These are phyloP conservation scores for Aspergillus ibericus DNA, from an alignment of 2,329 filamentous ascomycete species.

Conservation along the genomic window DNA sequence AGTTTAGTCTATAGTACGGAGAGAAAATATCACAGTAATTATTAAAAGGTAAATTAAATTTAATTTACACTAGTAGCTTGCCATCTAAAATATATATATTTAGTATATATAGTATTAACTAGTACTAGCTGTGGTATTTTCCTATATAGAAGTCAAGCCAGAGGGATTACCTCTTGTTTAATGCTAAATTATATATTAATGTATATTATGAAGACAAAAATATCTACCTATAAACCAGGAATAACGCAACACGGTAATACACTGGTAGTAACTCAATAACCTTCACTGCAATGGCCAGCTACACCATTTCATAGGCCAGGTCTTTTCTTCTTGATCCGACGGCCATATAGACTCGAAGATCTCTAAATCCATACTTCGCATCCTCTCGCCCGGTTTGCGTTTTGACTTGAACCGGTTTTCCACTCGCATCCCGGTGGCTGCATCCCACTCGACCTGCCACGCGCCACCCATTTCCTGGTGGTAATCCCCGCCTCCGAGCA, in stretches of 20 bases:
- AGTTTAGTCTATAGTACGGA: not conserved
- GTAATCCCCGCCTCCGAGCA: not conserved
- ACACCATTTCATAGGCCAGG: not conserved
- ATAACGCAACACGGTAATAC: not conserved
- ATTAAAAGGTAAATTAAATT: not conserved
- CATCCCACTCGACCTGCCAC: not conserved
- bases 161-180: not conserved
- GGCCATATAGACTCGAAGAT: not conserved
- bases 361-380: not conserved
- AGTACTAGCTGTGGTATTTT: not conserved
- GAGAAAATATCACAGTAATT: not conserved
- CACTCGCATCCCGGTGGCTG: not conserved
- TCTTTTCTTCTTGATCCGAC: not conserved
- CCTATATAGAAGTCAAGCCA: not conserved
- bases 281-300: not conserved
- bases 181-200: not conserved
- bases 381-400: not conserved
- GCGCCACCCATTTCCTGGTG: not conserved
- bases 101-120: not conserved
- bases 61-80: not conserved
- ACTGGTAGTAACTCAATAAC: not conserved
- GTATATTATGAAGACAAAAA: not conserved
- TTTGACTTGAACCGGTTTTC: not conserved
- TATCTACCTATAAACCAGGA: not conserved
- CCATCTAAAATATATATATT: not conserved